A percentile compares a stretch with the other conserved stretches of the same genome.
Conservation (phyloP, 164 flowering plant genomes). For the Sextonia rubra region DNA sequence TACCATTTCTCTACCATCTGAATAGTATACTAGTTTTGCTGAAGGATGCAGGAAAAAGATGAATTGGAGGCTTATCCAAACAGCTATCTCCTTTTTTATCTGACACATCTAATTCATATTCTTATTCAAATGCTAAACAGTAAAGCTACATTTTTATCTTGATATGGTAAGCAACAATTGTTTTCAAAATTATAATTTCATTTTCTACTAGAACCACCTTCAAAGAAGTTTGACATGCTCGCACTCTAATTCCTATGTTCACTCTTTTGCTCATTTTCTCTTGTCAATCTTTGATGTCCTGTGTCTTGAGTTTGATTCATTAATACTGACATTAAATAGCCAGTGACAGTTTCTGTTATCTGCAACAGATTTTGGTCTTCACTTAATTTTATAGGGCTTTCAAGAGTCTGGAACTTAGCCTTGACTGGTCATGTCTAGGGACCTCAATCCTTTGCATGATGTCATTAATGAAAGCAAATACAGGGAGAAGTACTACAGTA, state of each 20-base stretch:
- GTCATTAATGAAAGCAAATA: slow-evolving; percentile 46
- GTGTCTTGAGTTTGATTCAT: background rate
- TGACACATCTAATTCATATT: background rate
- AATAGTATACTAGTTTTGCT: no score
- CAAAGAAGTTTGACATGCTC: background rate
- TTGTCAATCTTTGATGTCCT: background rate
- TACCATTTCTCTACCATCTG: no score
- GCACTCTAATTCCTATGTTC: background rate
- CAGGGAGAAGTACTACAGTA: slow-evolving; percentile 72
- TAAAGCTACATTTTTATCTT: no score
- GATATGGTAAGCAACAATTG: background rate
- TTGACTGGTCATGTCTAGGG: slow-evolving; percentile 48
- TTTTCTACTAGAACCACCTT: no score
- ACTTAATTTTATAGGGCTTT: slow-evolving; percentile 13
- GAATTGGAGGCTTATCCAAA: background rate
- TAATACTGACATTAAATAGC: background rate
- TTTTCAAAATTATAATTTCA: background rate
- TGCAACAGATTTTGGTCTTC: slow-evolving; percentile 13
- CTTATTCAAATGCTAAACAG: background rate
- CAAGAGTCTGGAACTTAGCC: slow-evolving; percentile 14
- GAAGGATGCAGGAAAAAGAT: no score
- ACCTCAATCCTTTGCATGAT: slow-evolving; percentile 89
- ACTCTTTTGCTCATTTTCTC: background rate
- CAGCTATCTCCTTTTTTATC: background rate
- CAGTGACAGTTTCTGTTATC: slow-evolving; percentile 10